These are phyloP conservation scores for Rhizophagus clarus DNA, from an alignment of 192 early-diverging fungal species.

Conservation along the genomic window DNA sequence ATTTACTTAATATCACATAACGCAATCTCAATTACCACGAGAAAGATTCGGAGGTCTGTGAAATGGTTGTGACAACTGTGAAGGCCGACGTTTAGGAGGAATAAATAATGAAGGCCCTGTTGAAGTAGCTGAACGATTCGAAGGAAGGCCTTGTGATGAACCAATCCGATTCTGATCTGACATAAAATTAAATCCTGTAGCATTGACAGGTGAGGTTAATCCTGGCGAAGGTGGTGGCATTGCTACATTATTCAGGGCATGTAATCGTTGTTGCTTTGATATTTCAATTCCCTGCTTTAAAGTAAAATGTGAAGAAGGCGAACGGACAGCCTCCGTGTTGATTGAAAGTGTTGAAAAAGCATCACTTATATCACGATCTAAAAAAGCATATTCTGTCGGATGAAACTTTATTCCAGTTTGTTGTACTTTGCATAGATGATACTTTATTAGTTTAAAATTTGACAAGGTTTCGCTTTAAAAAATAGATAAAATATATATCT, in stretches of 20 bases:
- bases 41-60: background rate
- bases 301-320: slow-evolving; percentile 4
- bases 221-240: background rate
- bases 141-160: background rate
- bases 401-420: slow-evolving; percentile 21
- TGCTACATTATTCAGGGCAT: background rate
- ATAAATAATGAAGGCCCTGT: background rate
- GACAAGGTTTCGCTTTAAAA: background rate
- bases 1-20: background rate
- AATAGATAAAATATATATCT: background rate
- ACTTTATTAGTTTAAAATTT: background rate
- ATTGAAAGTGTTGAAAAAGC: slow-evolving; percentile 6
- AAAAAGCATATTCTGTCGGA: slow-evolving; percentile 32
- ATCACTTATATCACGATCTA: slow-evolving; percentile 22
- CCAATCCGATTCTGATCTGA: background rate
- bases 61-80: background rate
- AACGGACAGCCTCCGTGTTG: background rate
- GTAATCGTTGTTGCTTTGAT: background rate
- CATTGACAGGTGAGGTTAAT: slow-evolving; percentile 2
- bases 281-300: background rate
- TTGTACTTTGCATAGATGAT: slow-evolving; percentile 1
- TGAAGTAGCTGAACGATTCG: background rate
- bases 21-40: background rate
- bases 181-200: background rate
- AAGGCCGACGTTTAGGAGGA: background rate